Conservation (phyloP, 768 basidiomycete genomes). For the Lenzites betulinus region DNA sequence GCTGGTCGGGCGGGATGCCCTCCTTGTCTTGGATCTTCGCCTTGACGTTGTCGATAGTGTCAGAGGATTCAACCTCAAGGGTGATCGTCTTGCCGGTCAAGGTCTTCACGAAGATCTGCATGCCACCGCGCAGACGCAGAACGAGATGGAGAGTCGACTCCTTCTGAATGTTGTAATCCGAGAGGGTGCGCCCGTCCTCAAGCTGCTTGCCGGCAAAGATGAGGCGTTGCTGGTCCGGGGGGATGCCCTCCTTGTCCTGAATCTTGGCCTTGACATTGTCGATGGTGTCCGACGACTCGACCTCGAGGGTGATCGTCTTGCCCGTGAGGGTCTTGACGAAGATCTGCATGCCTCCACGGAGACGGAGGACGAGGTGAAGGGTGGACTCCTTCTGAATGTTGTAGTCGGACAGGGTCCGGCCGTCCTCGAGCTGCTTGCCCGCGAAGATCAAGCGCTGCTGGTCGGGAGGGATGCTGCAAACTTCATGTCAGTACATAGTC, state of each 20-base stretch:
- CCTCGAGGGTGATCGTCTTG: slow-evolving; percentile 90
- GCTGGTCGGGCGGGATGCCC: slow-evolving; percentile 85
- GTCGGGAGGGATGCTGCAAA: slow-evolving; percentile 70
- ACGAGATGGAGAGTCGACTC: slow-evolving; percentile 91
- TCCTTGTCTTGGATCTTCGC: slow-evolving; percentile 95
- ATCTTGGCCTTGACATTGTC: slow-evolving; percentile 84
- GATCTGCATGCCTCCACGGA: slow-evolving; percentile 68
- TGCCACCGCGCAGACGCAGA: slow-evolving; percentile 89
- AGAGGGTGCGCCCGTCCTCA: slow-evolving; percentile 89
- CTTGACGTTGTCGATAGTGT: slow-evolving; percentile 88
- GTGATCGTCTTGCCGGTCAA: slow-evolving; percentile 91
- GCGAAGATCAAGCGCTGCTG: slow-evolving; percentile 82
- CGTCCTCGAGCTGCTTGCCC: slow-evolving; percentile 84
- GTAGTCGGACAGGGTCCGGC: slow-evolving; percentile 82
- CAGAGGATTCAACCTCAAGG: slow-evolving; percentile 85
- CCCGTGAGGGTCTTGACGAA: slow-evolving; percentile 89
- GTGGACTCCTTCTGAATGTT: slow-evolving; percentile 99
- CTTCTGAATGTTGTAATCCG: slow-evolving; percentile 94
- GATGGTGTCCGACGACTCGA: slow-evolving; percentile 77
- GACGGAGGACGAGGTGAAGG: slow-evolving; percentile 91
- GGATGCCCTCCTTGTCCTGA: slow-evolving; percentile 84
- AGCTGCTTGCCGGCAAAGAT: slow-evolving; percentile 97
- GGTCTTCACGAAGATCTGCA: slow-evolving; percentile 85
- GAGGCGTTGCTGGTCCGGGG: slow-evolving; percentile 91
- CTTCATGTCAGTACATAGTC: background rate